Evolutionary conservation across 2,329 filamentous ascomycete species (phyloP), one percentile per base, ranked within the genome.

Genomic region (Hypoxylon sp.): DNA sequence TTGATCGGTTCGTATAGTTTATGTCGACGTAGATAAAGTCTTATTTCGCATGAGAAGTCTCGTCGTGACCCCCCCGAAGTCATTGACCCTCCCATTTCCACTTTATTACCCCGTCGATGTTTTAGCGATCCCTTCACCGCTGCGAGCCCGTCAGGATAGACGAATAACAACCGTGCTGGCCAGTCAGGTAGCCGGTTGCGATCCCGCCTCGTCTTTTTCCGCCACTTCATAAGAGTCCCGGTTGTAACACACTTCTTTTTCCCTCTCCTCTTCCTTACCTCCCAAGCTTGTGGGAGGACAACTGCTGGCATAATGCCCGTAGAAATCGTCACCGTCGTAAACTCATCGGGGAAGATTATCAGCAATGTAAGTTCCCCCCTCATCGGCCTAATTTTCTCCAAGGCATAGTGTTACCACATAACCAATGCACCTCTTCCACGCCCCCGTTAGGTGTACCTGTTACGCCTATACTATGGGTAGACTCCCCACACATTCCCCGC

Each of bases 261-360:
- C 43, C 50, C 50, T 54, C 30, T 39, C 39, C 37, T 53, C 51
- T 50, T 54, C 19, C 34, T 51, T 20, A 53, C 32, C 32, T 32
- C 44, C 26, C 47, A 49, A 59, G 52, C 44, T 43, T 34, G 30
- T 26, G 39, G 48, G 56, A 67, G 53, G 41, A 57, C 54, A 65
- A 56, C 47, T 54, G 50, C 34, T 57, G 46, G 48, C 46, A 68
- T 64, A 48, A 73, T 75, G 72, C 51, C 72, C 11, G 68, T 74
- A 52, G 73, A 75, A 66, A 68, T 75, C 44, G 72, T 75, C 26
- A 75, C 73, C 1, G 71, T 75, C 43, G 72, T 75, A 50, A 75
- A 75, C 60, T 71, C 69, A 30, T 75, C 73, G 32, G 73, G 73
- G 60, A 75, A 75, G 68, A 71, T 75, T 28, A 75, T 75, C 51